Conservation (phyloP, 1,284 basidiomycete genomes). For the Porogramme epimiltina region DNA sequence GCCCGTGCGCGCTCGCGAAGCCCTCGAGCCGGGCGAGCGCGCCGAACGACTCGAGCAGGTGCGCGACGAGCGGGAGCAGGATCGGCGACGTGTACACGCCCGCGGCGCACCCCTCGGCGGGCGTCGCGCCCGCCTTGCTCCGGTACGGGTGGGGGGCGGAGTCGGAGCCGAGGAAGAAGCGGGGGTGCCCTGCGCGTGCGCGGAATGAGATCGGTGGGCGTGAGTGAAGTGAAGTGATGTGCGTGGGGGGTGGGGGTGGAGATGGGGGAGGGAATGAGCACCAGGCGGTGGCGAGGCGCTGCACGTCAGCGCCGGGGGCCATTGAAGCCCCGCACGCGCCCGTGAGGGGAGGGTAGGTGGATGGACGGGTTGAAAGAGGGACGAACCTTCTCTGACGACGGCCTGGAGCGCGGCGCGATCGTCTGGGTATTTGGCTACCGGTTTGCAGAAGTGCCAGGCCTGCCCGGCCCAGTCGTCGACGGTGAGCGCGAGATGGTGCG, state of each 20-base stretch:
- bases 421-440: constrained; percentile 94
- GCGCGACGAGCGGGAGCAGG: constrained; percentile 85
- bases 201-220: too few species aligned
- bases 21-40: constrained; percentile 80
- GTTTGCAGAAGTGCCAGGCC: constrained; percentile 97
- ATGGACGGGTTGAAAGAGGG: too few species aligned
- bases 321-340: constrained; percentile 1
- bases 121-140: constrained; percentile 79
- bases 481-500: constrained; percentile 93
- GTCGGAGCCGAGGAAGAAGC: constrained; percentile 98
- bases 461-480: constrained; percentile 99
- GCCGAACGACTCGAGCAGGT: constrained; percentile 84
- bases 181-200: constrained; percentile 71
- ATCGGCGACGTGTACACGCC: constrained; percentile 93
- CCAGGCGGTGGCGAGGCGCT: too few species aligned
- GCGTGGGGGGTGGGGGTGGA: background rate
- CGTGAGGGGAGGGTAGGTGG: too few species aligned
- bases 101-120: constrained; percentile 83
- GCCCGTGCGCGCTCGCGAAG: constrained; percentile 79
- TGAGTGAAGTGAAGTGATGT: background rate
- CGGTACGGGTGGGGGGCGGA: constrained; percentile 90
- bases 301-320: too few species aligned
- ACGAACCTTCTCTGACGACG: constrained; percentile 75
- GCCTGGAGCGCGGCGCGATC: constrained; percentile 87
- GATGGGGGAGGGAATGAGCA: too few species aligned